These are phyloP conservation scores for Puccinia novopanici DNA, from an alignment of 1,284 basidiomycete species.

Conservation along the genomic window DNA sequence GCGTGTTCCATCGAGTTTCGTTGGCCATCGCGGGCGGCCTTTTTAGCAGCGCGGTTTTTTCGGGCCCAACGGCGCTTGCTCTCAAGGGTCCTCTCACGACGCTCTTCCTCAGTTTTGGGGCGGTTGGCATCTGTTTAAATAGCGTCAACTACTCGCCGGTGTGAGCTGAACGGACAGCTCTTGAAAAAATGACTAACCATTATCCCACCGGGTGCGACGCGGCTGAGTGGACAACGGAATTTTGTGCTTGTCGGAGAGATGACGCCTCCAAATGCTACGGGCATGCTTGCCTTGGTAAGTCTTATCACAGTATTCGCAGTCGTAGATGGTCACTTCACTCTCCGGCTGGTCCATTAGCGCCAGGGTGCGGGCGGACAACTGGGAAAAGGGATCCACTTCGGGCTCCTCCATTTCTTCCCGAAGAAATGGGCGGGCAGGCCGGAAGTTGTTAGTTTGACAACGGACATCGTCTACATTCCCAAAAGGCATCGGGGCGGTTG, in stretches of 20 bases:
- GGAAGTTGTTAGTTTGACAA: neutral
- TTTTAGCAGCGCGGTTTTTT: slow-evolving; percentile 60
- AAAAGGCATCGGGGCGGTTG: neutral
- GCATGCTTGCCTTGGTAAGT: slow-evolving; percentile 64
- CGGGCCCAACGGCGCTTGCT: slow-evolving; percentile 64
- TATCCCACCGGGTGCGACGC: slow-evolving; percentile 65
- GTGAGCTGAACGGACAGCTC: neutral
- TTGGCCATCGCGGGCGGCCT: slow-evolving; percentile 38
- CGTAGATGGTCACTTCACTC: slow-evolving; percentile 55
- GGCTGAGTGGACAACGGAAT: slow-evolving; percentile 63
- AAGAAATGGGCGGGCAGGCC: neutral
- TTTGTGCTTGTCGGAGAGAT: slow-evolving; percentile 65
- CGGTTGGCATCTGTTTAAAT: slow-evolving; percentile 61
- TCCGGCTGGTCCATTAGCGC: slow-evolving; percentile 51
- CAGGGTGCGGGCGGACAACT: slow-evolving; percentile 42
- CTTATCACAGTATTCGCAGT: slow-evolving; percentile 62
- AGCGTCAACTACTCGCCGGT: neutral
- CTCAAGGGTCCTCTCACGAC: slow-evolving; percentile 62
- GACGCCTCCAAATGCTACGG: slow-evolving; percentile 64
- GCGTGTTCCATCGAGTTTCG: slow-evolving; percentile 24
- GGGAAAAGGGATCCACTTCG: slow-evolving; percentile 38
- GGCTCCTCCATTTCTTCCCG: slow-evolving; percentile 15
- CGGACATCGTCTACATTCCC: neutral
- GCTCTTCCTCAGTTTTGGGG: slow-evolving; percentile 63
- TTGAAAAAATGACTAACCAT: slow-evolving; percentile 57